Percentiles rank a stretch among this genome's conserved stretches.
phyloP scores from a whole-genome alignment of 2,329 filamentous ascomycete genomes.

The Didymella lethalis region DNA sequence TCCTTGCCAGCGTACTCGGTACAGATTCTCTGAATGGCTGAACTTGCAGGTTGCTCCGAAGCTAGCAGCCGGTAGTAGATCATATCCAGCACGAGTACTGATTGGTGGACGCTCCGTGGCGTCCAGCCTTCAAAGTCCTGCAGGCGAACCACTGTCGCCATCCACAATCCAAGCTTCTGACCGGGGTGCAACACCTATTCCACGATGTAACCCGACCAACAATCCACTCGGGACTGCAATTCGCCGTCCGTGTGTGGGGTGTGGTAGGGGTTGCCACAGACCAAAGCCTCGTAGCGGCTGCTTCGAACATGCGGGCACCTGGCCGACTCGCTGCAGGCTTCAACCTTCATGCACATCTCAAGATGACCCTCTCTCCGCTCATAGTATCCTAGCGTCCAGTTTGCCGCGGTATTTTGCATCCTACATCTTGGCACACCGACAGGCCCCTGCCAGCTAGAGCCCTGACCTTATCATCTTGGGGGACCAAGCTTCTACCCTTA shows the following conservation, averaged over 20 bases:
- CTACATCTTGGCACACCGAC: constrained; percentile 42
- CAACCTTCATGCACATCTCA: constrained; percentile 43
- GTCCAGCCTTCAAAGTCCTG: constrained; percentile 48
- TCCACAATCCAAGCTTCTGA: constrained; percentile 34
- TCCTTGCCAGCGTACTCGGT: constrained; percentile 25
- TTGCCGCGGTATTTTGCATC: constrained; percentile 46
- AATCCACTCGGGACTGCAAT: constrained; percentile 39
- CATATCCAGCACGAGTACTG: constrained; percentile 25
- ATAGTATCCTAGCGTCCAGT: constrained; percentile 44
- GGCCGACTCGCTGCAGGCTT: constrained; percentile 43
- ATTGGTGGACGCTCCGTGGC: constrained; percentile 43
- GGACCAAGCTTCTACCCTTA: constrained; percentile 47
- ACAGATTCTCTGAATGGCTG: constrained; percentile 42
- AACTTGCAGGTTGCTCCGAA: constrained; percentile 40
- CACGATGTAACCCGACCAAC: constrained; percentile 50
- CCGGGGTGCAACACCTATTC: constrained; percentile 34
- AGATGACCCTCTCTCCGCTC: constrained; percentile 42
- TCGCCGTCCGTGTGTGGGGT: constrained; percentile 48
- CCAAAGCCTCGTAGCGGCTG: constrained; percentile 45
- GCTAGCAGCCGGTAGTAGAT: constrained; percentile 48
- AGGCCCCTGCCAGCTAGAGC: constrained; percentile 36
- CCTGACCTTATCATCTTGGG: constrained; percentile 49
- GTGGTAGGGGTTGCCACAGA: constrained; percentile 45
- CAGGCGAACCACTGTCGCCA: constrained; percentile 40
- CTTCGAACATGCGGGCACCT: constrained; percentile 47